Conservation (phyloP, 2,329 filamentous ascomycete genomes). For the Ophiostoma piceae region DNA sequence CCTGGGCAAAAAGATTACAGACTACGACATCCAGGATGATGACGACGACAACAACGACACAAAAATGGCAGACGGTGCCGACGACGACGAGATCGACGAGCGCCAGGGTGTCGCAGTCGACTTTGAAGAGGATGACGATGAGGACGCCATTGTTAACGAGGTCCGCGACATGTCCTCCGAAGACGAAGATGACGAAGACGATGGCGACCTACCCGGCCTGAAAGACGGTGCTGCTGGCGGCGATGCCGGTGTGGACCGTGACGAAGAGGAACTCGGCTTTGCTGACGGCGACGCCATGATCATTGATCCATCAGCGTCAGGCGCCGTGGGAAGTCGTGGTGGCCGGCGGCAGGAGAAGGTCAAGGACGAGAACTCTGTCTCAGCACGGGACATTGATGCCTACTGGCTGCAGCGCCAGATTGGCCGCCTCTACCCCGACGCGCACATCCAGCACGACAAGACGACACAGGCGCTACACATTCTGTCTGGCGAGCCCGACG, state of each 20-base stretch:
- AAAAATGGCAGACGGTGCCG: constrained; percentile 60
- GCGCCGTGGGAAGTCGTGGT: constrained; percentile 47
- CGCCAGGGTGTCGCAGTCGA: constrained; percentile 95
- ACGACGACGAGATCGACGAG: constrained; percentile 75
- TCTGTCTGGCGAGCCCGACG: constrained; percentile 67
- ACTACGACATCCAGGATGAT: constrained; percentile 94
- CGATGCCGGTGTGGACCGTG: constrained; percentile 44
- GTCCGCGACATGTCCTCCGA: constrained; percentile 83
- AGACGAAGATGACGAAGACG: constrained; percentile 66
- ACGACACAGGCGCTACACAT: constrained; percentile 78
- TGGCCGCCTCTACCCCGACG: constrained; percentile 79
- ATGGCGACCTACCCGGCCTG: constrained; percentile 51
- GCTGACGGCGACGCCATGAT: constrained; percentile 72
- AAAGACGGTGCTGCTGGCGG: constrained; percentile 50
- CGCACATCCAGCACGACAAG: constrained; percentile 90
- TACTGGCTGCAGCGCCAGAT: constrained; percentile 97
- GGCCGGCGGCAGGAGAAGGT: constrained; percentile 43
- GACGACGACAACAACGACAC: constrained; percentile 93
- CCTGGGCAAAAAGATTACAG: constrained; percentile 96
- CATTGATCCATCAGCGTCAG: constrained; percentile 57
- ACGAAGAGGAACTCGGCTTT: constrained; percentile 46
- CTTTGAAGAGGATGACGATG: constrained; percentile 88
- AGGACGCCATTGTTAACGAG: constrained; percentile 72
- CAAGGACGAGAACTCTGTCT: constrained; percentile 58
- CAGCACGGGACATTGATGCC: constrained; percentile 87